Evolutionary conservation across 495 filamentous ascomycete species (phyloP).

Genomic region (Glonium stellatum): DNA sequence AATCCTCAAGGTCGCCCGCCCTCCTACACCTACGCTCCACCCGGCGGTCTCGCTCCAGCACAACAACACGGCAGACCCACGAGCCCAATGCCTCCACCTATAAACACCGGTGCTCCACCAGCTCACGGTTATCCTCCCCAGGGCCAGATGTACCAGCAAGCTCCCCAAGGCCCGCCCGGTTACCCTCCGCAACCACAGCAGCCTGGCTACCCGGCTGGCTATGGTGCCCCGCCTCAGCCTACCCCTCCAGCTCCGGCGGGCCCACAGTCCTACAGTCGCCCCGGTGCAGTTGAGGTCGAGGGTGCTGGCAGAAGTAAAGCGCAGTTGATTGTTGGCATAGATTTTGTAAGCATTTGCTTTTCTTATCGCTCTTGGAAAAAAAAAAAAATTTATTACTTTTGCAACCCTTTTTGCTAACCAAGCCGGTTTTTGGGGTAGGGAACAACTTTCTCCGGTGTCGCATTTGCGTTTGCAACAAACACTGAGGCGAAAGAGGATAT

Average conservation of each 20-base stretch:
- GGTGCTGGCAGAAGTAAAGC: slow-evolving; percentile 74
- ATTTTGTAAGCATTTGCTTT: slow-evolving; percentile 63
- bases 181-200: slow-evolving; percentile 30
- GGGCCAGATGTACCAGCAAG: slow-evolving; percentile 26
- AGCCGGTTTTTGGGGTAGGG: slow-evolving; percentile 44
- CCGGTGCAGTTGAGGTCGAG: slow-evolving; percentile 71
- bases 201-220: slow-evolving; percentile 15
- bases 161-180: slow-evolving; percentile 28
- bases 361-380: too few species aligned
- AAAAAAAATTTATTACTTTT: too few species aligned
- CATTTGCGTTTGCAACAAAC: slow-evolving; percentile 68
- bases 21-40: slow-evolving; percentile 39
- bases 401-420: not conserved
- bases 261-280: slow-evolving; percentile 16
- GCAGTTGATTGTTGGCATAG: slow-evolving; percentile 73
- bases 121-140: slow-evolving; percentile 26
- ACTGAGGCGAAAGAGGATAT: slow-evolving; percentile 74
- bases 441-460: slow-evolving; percentile 69
- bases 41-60: slow-evolving; percentile 22
- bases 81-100: slow-evolving; percentile 31
- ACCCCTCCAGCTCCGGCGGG: slow-evolving; percentile 17
- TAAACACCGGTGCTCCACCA: slow-evolving; percentile 18
- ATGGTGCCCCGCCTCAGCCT: slow-evolving; percentile 24
- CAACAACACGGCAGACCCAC: slow-evolving; percentile 32
- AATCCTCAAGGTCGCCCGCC: slow-evolving; percentile 37